Conservation (phyloP, 169 alveolate genomes). For the Eimeria falciformis region DNA sequence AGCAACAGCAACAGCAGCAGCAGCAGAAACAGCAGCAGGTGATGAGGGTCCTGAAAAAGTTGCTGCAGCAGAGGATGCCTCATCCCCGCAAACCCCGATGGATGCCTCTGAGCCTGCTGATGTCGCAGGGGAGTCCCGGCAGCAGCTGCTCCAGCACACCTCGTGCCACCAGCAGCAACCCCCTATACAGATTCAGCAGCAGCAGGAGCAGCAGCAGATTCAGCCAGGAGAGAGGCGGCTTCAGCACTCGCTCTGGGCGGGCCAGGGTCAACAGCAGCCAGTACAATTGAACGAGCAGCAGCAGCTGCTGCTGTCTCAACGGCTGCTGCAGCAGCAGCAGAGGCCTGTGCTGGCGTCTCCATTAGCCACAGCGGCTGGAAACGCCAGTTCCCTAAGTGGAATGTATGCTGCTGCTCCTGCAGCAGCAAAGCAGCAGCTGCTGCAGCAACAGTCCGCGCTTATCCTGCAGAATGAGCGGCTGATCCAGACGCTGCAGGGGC, state of each 20-base stretch:
- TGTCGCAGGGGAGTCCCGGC: constrained; percentile 13
- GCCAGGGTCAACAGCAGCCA: constrained; percentile 27
- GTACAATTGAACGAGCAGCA: too few species aligned
- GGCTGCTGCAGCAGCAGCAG: constrained; percentile 38
- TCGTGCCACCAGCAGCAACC: constrained; percentile 49
- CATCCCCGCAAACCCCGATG: not conserved
- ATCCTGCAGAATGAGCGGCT: constrained; percentile 31
- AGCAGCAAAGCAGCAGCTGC: constrained; percentile 61
- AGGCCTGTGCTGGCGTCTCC: constrained; percentile 21
- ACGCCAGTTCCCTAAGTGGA: not conserved
- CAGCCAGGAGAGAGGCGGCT: constrained; percentile 26
- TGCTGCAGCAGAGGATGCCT: not conserved
- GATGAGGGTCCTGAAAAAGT: not conserved
- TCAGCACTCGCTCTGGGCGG: constrained; percentile 20
- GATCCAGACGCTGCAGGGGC: constrained; percentile 58
- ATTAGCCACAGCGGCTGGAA: not conserved
- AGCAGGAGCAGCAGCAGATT: constrained; percentile 34
- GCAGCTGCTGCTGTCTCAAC: not conserved
- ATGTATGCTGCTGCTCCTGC: not conserved
- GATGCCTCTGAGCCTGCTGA: constrained; percentile 25
- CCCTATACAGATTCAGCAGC: constrained; percentile 56
- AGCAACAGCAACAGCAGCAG: constrained; percentile 41
- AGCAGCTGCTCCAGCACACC: constrained; percentile 26
- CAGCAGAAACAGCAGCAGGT: constrained; percentile 23
- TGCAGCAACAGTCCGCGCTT: constrained; percentile 35